A percentile compares a stretch with the other conserved stretches of the same genome.
Conservation (phyloP, 1,284 basidiomycete genomes). For the Coniferiporia weirii region DNA sequence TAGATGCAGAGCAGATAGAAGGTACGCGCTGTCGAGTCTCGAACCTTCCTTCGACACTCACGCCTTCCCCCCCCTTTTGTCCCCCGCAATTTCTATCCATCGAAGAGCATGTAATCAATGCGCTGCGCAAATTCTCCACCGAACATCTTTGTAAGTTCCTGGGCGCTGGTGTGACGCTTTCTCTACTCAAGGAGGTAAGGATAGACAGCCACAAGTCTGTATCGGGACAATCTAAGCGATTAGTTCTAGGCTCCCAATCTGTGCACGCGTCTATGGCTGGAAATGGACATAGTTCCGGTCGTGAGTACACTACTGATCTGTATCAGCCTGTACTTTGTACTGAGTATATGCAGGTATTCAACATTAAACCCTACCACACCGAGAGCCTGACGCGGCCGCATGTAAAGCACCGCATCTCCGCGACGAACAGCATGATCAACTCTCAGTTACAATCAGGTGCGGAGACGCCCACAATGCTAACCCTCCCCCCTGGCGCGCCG, state of each 20-base stretch:
- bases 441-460: constrained; percentile 68
- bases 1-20: constrained; percentile 45
- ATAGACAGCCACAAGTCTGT: background rate
- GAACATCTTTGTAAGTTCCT: constrained; percentile 81
- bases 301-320: constrained; percentile 24
- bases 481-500: constrained; percentile 38
- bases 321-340: background rate
- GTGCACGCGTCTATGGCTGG: constrained; percentile 72
- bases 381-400: constrained; percentile 69
- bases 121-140: constrained; percentile 60
- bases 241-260: constrained; percentile 57
- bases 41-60: background rate
- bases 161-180: constrained; percentile 52
- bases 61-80: too few species aligned
- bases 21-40: background rate
- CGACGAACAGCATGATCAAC: constrained; percentile 40
- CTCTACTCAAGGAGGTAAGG: constrained; percentile 32
- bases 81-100: background rate
- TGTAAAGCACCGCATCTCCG: constrained; percentile 73
- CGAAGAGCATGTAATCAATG: constrained; percentile 53
- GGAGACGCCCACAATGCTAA: constrained; percentile 66
- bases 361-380: constrained; percentile 76
- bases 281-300: constrained; percentile 70
- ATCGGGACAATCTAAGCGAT: background rate
- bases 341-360: constrained; percentile 42